Conservation (phyloP, 352 stramenopile species). For the Phytophthora podocarpi region DNA sequence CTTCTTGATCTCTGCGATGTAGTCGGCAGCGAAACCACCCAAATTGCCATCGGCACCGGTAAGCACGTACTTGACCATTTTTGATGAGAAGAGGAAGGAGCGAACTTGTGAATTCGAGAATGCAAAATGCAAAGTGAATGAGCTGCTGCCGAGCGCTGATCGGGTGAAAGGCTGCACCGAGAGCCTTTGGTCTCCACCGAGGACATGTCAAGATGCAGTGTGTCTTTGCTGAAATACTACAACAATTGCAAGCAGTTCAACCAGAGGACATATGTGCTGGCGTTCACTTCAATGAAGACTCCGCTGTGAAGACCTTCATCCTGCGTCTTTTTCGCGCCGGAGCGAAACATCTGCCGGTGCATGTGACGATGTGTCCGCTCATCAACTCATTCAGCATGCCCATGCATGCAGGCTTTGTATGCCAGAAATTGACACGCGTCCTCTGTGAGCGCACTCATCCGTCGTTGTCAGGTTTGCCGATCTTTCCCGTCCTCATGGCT, state of each 20-base stretch:
- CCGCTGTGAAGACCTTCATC: conserved; percentile 8
- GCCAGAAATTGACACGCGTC: conserved; percentile 16
- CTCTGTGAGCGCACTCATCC: conserved; percentile 17
- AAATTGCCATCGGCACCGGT: conserved; percentile 34
- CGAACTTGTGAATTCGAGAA: conserved; percentile 5
- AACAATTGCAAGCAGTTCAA: conserved; percentile 11
- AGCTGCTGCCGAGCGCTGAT: background rate
- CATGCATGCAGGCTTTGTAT: conserved; percentile 17
- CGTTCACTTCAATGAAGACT: conserved; percentile 11
- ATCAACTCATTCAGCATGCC: conserved; percentile 1
- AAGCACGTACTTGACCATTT: conserved; percentile 40
- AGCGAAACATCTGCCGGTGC: conserved; percentile 14
- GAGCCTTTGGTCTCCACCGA: background rate
- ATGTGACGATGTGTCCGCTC: conserved; percentile 12
- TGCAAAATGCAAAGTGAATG: conserved; percentile 23
- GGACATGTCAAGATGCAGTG: conserved; percentile 5
- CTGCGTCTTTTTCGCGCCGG: conserved; percentile 23
- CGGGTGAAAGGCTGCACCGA: conserved; percentile 1
- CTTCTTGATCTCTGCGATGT: conserved; percentile 24
- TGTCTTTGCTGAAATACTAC: conserved; percentile 25
- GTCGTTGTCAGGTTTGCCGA: conserved; percentile 7
- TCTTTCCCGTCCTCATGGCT: background rate
- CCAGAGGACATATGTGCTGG: too few species aligned
- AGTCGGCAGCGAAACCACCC: conserved; percentile 31
- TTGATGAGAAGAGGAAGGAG: background rate